phyloP scores from a whole-genome alignment of 1,284 basidiomycete species.

The Cystobasidium sp. region DNA sequence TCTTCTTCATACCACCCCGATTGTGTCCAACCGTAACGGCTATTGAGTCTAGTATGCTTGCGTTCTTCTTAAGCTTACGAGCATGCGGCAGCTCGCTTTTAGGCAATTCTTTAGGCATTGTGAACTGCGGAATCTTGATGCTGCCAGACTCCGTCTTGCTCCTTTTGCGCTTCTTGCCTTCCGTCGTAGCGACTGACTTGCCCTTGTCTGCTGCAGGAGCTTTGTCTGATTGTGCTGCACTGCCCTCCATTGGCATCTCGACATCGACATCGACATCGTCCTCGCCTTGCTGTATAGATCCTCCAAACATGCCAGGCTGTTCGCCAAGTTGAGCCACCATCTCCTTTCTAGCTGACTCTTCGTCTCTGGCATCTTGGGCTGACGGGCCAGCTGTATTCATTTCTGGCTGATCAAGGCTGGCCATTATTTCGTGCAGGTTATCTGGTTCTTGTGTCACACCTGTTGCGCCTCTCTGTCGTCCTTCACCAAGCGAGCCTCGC shows the following conservation, averaged over 20 bases:
- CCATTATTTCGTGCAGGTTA: slow-evolving; percentile 40
- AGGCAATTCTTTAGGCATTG: slow-evolving; percentile 4
- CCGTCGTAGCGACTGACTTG: neutral
- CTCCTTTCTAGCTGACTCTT: slow-evolving; percentile 24
- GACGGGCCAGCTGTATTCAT: neutral
- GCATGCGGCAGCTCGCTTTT: slow-evolving; percentile 36
- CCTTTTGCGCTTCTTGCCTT: slow-evolving; percentile 37
- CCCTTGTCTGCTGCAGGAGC: neutral
- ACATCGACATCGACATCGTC: slow-evolving; percentile 41
- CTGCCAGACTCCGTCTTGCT: slow-evolving; percentile 8
- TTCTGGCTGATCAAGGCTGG: slow-evolving; percentile 19
- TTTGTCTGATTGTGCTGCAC: neutral
- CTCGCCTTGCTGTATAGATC: no score
- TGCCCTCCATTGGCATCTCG: slow-evolving; percentile 37
- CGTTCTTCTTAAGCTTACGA: slow-evolving; percentile 27
- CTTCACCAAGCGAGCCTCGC: slow-evolving; percentile 64
- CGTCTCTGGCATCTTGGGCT: slow-evolving; percentile 31
- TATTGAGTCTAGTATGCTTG: slow-evolving; percentile 43
- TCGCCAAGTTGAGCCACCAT: slow-evolving; percentile 45
- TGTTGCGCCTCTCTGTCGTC: slow-evolving; percentile 23
- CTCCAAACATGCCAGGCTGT: slow-evolving; percentile 38
- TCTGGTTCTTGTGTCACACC: slow-evolving; percentile 44
- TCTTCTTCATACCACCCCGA: slow-evolving; percentile 49
- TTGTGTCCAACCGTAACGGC: slow-evolving; percentile 44
- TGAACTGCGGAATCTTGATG: slow-evolving; percentile 33